These are phyloP conservation scores for Taphrina populina DNA, from an alignment of 1,139 yeast genomes.

Conservation along the genomic window DNA sequence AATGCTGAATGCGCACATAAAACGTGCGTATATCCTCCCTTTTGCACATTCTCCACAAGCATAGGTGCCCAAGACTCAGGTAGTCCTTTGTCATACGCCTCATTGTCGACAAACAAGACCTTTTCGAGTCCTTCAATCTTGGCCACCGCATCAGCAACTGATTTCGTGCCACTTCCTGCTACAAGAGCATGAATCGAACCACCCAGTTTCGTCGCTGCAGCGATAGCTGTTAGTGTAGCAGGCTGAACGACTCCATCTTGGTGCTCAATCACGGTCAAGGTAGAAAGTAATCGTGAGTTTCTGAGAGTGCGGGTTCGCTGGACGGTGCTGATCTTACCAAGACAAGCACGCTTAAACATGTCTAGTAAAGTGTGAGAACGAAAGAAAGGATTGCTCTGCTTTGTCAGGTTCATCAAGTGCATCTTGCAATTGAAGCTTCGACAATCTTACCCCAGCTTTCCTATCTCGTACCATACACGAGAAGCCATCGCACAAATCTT, in stretches of 20 bases:
- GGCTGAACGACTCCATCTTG: constrained; percentile 30
- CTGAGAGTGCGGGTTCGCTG: not conserved
- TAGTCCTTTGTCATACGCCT: constrained; percentile 47
- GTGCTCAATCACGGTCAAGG: constrained; percentile 35
- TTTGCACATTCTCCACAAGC: constrained; percentile 48
- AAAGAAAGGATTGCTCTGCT: no score
- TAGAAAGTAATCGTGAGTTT: constrained; percentile 9
- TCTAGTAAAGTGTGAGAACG: not conserved
- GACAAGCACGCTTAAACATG: constrained; percentile 14
- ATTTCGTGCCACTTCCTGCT: constrained; percentile 46
- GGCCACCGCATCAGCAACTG: constrained; percentile 44
- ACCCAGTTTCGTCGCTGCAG: constrained; percentile 48
- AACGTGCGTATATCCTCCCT: constrained; percentile 63
- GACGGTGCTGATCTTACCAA: not conserved
- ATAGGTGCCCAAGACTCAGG: constrained; percentile 48
- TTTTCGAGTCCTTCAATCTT: constrained; percentile 47
- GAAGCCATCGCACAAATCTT: no score
- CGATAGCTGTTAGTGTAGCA: constrained; percentile 42
- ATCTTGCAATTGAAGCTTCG: no score
- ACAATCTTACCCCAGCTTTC: no score
- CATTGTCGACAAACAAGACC: constrained; percentile 46
- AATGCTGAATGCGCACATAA: constrained; percentile 78
- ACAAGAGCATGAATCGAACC: constrained; percentile 49
- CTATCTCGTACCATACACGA: no score
- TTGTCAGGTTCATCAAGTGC: no score